These are phyloP conservation scores for Ceratocystis lukuohia DNA, from an alignment of 2,329 filamentous ascomycete genomes.

Conservation along the genomic window DNA sequence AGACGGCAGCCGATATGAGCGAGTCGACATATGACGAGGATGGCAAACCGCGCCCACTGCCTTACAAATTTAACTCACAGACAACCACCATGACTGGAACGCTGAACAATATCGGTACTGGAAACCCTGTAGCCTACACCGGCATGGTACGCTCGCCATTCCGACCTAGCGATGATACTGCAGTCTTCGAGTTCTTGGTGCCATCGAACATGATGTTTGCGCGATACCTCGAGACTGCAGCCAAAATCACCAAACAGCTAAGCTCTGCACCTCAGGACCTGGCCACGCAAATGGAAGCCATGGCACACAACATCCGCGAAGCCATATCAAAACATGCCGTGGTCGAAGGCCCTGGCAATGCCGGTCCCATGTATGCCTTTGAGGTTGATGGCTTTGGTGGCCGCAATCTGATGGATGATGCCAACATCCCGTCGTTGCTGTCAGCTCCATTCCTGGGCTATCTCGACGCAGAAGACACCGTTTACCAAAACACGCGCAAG, in stretches of 20 bases:
- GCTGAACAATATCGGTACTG: conserved; percentile 40
- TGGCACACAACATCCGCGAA: conserved; percentile 49
- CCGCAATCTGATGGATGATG: conserved; percentile 55
- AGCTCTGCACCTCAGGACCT: conserved; percentile 44
- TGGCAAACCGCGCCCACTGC: conserved; percentile 41
- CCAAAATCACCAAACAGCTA: conserved; percentile 35
- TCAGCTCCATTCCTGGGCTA: conserved; percentile 53
- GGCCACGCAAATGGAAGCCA: conserved; percentile 38
- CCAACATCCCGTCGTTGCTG: conserved; percentile 55
- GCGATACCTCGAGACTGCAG: conserved; percentile 40
- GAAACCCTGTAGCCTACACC: conserved; percentile 64
- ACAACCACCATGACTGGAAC: conserved; percentile 37
- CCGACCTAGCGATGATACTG: conserved; percentile 78
- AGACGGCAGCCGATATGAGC: conserved; percentile 56
- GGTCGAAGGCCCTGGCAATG: conserved; percentile 36
- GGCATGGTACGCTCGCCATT: conserved; percentile 79
- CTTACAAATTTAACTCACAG: conserved; percentile 64
- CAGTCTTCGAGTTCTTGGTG: conserved; percentile 74
- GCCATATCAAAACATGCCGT: conserved; percentile 61
- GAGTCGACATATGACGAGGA: conserved; percentile 56
- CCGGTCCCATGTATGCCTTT: conserved; percentile 53
- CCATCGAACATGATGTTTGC: conserved; percentile 81
- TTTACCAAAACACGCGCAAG: conserved; percentile 66
- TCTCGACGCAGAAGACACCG: conserved; percentile 40
- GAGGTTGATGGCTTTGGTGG: conserved; percentile 64